Conservation (phyloP, 164 flowering plant genomes). For the Vitis rotundifolia region DNA sequence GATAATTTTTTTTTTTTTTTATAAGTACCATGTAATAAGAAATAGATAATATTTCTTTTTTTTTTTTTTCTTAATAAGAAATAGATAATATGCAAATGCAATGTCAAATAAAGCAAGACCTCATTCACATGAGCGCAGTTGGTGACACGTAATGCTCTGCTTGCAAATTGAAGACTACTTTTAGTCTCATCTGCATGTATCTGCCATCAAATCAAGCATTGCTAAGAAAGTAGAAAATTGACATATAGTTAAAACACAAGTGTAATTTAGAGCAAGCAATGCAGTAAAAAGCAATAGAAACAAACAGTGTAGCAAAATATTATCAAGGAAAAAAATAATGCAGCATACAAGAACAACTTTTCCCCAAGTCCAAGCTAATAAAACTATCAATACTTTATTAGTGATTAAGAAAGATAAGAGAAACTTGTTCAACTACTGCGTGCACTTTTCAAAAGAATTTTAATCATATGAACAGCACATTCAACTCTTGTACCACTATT, state of each 20-base stretch:
- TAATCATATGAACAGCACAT: too few relatives aligned
- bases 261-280: background rate
- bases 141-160: conserved; percentile 91
- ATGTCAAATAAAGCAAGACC: conserved; percentile 41
- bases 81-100: background rate
- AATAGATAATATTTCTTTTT: too few relatives aligned
- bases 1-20: too few relatives aligned
- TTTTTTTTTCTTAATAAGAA: too few relatives aligned
- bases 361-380: too few relatives aligned
- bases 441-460: too few relatives aligned
- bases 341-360: too few relatives aligned
- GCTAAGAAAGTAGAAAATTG: background rate
- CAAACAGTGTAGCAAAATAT: background rate
- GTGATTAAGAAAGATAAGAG: too few relatives aligned
- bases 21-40: too few relatives aligned
- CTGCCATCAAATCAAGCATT: conserved; percentile 40
- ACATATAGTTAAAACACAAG: background rate
- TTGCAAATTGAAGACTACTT: conserved; percentile 98
- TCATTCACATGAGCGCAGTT: conserved; percentile 94
- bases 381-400: too few relatives aligned
- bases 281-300: background rate
- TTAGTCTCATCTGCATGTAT: conserved; percentile 96
- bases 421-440: too few relatives aligned
- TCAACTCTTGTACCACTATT: too few relatives aligned
- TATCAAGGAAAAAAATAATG: background rate